Base-by-base conservation (phyloP, 2,329 filamentous ascomycete species). In the Penicillium sp. region DNA sequence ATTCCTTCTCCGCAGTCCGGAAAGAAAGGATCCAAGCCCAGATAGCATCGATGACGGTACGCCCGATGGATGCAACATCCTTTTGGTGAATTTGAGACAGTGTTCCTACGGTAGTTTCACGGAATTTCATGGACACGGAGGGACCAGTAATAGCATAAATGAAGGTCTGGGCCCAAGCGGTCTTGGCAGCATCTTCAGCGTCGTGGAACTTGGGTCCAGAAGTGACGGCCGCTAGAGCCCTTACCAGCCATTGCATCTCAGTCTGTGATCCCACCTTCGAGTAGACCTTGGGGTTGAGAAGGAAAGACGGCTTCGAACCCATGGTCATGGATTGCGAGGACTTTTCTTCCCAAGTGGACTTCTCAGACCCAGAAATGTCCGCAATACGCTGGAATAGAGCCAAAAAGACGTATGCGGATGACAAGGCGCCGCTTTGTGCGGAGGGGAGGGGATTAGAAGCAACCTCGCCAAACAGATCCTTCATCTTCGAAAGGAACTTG, bases 271-370 rank as follows among this genome's bases (percentile, higher is more conserved):
- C 76, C 20, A 95, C 62, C 63, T 95, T 96, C 29, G 84, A 83
- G 69, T 93, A 97, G 4, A 95, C 81, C 51, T 87, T 85, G 27
- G 86, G 79, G 60, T 87, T 95, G 5, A 97, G 76, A 16, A 97
- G 73, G 65, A 95, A 93, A 0, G 91, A 95, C 11, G 87, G 84
- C 65, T 95, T 95, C 0, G 87, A 83, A n/a, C 84, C 82, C 29
- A 83, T 67, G 1, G 77, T 76, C 49, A 95, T 75, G 9, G 81
- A 81, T 57, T 88, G 82, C 40, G 82, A 79, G 20, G 78, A 66
- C 22, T 89, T 66, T 3, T 77, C 62, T 34, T 78, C 69, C 56
- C 63, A 69, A 11, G 55, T 52, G 11, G 66, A 51, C 29, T 83
- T 79, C 11, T 81, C 72, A 29, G 77, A 74, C 20, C 74, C 73